Conservation (phyloP, 176 grass and related monocot species). For the Puccinellia tenuiflora region DNA sequence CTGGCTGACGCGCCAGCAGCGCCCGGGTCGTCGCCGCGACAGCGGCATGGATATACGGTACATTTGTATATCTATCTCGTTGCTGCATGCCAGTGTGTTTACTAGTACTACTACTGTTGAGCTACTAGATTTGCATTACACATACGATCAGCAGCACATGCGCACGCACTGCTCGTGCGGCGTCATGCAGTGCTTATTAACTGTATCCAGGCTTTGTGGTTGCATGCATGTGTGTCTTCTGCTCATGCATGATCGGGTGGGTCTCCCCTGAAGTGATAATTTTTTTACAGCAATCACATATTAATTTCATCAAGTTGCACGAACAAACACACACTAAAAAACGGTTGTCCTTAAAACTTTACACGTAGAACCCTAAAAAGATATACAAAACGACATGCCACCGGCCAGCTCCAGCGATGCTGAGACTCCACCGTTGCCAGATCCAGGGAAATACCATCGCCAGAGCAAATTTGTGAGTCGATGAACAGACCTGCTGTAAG, state of each 20-base stretch:
- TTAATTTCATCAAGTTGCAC: too few relatives aligned
- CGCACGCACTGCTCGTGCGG: neutral
- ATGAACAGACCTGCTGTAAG: too few relatives aligned
- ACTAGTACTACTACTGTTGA: neutral
- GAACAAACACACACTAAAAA: too few relatives aligned
- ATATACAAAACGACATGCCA: too few relatives aligned
- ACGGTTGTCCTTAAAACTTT: too few relatives aligned
- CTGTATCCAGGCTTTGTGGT: neutral
- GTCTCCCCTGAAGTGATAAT: neutral
- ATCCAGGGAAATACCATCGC: too few relatives aligned
- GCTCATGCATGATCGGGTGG: neutral
- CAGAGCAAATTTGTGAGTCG: too few relatives aligned
- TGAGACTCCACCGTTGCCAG: too few relatives aligned
- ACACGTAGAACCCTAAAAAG: too few relatives aligned
- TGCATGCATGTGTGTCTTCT: neutral
- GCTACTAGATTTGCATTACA: too few relatives aligned
- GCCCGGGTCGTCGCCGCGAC: neutral
- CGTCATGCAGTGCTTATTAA: neutral
- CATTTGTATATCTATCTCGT: neutral
- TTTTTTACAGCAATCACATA: too few relatives aligned
- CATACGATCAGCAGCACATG: neutral
- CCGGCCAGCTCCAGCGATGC: too few relatives aligned
- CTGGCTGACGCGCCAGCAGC: neutral
- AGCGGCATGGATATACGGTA: slow-evolving; percentile 12
- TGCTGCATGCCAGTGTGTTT: neutral